phyloP scores from a whole-genome alignment of 495 filamentous ascomycete genomes.

The Clavariopsis aquatica region DNA sequence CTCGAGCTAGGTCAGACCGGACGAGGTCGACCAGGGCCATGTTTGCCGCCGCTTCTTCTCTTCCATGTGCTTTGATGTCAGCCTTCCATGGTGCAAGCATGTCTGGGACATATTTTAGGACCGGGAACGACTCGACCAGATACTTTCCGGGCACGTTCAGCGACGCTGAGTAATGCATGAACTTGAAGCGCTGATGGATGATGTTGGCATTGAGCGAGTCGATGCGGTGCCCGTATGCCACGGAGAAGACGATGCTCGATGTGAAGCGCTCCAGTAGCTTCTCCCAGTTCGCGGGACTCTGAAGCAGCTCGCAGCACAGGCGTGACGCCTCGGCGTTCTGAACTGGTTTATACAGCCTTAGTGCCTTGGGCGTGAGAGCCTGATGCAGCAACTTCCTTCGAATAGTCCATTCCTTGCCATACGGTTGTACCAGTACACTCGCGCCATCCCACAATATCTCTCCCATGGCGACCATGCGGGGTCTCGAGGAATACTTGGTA shows the following conservation, averaged over 20 bases:
- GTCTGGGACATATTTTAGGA: conserved; percentile 57
- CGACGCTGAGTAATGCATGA: conserved; percentile 60
- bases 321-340: conserved; percentile 48
- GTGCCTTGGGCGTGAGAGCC: conserved; percentile 49
- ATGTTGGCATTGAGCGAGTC: conserved; percentile 55
- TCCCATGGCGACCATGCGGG: conserved; percentile 59
- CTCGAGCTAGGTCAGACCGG: conserved; percentile 49
- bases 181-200: conserved; percentile 56
- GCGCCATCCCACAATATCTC: conserved; percentile 53
- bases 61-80: conserved; percentile 54
- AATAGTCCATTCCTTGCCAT: conserved; percentile 51
- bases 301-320: conserved; percentile 43
- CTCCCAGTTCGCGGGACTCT: conserved; percentile 51
- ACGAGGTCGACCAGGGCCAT: conserved; percentile 57
- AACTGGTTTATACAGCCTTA: conserved; percentile 53
- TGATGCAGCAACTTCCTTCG: conserved; percentile 48
- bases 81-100: conserved; percentile 61
- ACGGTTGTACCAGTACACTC: conserved; percentile 54
- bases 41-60: conserved; percentile 54
- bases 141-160: conserved; percentile 64
- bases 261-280: conserved; percentile 67
- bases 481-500: conserved; percentile 56
- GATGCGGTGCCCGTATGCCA: conserved; percentile 63
- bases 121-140: conserved; percentile 57
- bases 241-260: conserved; percentile 63